Base-by-base conservation (phyloP, 1,139 yeast species). In the Insectozyma bohioensis region DNA sequence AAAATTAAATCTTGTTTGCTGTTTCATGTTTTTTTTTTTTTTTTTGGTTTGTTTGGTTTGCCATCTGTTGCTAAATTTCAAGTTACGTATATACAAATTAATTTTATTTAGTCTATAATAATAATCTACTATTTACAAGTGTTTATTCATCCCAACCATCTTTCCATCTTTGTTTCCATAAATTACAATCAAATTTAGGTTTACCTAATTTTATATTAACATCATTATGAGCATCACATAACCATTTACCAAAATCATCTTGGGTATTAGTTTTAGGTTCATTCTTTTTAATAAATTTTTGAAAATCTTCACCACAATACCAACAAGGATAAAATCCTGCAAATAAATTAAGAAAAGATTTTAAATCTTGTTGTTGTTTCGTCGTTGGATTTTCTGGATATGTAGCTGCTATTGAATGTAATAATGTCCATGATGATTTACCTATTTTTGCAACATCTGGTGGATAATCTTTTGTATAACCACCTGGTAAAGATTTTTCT, bases 111-210 rank as follows among this genome's bases (percentile, higher is more conserved):
- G n/a, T 23, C 20, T 28, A 31, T n/a, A n/a, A n/a, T 30, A 24
- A 24, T 34, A 28, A 10, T 29, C 21, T 15, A 12, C 12, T 23
- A 11, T 22, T 20, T 29, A 19, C 18, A 13, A 11, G 25, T 24
- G 20, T 18, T 19, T 38, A 40, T 14, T 42, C 44, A 22, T 46
- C 49, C 49, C 49, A 46, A 4, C 49, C 88, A 47, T 79, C 87
- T 48, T 75, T 79, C 98, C 98, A 92, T 53, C 98, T 78, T 50
- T 85, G 78, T 51, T 80, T 82, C 98, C 98, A 94, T 45, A 85
- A 71, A 39, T 78, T 67, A 52, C 97, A 92, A 54, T 92, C 88
- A 53, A 92, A 92, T 39, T 66, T 65, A 4, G 87, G 88, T 59
- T 92, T 92, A 1, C 95, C 95, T 18, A 90, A 57, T 56, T 88